These are phyloP conservation scores for Barnettozyma wickerhamii DNA, from an alignment of 805 yeast species.

Conservation along the genomic window DNA sequence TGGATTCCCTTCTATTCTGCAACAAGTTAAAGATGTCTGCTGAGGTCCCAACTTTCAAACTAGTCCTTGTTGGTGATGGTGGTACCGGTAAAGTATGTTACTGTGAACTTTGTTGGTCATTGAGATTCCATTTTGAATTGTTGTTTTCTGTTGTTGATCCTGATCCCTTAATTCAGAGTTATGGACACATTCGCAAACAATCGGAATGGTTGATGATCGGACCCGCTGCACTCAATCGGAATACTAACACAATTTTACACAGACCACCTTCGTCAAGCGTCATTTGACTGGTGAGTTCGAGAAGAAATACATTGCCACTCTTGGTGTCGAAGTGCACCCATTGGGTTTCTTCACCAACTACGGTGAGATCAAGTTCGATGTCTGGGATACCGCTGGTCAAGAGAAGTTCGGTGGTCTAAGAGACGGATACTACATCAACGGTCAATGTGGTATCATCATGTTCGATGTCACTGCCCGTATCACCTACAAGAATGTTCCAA, in stretches of 20 bases:
- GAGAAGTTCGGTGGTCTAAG: slow-evolving; percentile 99
- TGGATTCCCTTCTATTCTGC: neutral
- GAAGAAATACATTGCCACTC: slow-evolving; percentile 97
- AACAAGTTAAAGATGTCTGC: slow-evolving; percentile 42
- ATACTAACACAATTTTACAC: slow-evolving; percentile 19
- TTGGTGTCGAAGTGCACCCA: slow-evolving; percentile 99
- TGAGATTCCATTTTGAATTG: no score
- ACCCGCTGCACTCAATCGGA: neutral
- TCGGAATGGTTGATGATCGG: neutral
- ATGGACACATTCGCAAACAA: no score
- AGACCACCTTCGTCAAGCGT: slow-evolving; percentile 99
- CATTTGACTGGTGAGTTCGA: slow-evolving; percentile 99
- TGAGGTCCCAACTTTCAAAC: slow-evolving; percentile 94
- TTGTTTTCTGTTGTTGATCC: no score
- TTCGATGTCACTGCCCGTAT: slow-evolving; percentile 99
- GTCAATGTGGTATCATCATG: slow-evolving; percentile 99
- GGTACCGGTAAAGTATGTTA: slow-evolving; percentile 97
- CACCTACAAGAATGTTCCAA: slow-evolving; percentile 99
- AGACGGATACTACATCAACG: slow-evolving; percentile 99
- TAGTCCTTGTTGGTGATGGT: slow-evolving; percentile 99
- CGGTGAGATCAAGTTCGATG: slow-evolving; percentile 98
- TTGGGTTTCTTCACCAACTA: slow-evolving; percentile 96
- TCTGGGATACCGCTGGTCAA: slow-evolving; percentile 99
- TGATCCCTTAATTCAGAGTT: slow-evolving; percentile 4
- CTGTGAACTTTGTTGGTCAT: no score